These are phyloP conservation scores for Westerdykella aurantiaca DNA, from an alignment of 2,329 filamentous ascomycete genomes.

Conservation along the genomic window DNA sequence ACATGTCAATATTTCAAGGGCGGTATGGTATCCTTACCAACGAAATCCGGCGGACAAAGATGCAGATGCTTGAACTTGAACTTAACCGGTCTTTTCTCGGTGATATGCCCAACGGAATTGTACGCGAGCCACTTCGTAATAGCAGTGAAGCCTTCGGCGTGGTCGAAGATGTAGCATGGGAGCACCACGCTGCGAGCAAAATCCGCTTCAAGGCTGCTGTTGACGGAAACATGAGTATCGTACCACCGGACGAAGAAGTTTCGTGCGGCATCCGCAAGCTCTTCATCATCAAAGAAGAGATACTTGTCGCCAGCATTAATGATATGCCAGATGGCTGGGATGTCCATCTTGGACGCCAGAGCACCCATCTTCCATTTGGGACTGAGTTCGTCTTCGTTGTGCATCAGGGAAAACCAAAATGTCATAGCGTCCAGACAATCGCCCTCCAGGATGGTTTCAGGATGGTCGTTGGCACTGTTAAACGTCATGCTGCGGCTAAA, in stretches of 20 bases:
- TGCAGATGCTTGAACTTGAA: conserved; percentile 12
- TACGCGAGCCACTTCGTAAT: conserved; percentile 31
- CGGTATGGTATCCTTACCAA: conserved; percentile 10
- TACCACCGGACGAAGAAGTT: conserved; percentile 5
- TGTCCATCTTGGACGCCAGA: not conserved
- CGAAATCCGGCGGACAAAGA: conserved; percentile 12
- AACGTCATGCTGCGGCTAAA: conserved; percentile 2
- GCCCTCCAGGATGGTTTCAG: conserved; percentile 1
- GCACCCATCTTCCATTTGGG: not conserved
- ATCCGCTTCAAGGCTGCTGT: too few relatives aligned
- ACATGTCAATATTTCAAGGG: too few relatives aligned
- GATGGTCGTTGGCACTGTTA: not conserved
- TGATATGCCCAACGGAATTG: conserved; percentile 20
- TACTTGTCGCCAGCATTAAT: conserved; percentile 7
- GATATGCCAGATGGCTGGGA: conserved; percentile 5
- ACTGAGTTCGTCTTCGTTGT: conserved; percentile 1
- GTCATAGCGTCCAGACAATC: conserved; percentile 2
- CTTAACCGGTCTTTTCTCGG: conserved; percentile 18
- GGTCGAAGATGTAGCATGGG: conserved; percentile 26
- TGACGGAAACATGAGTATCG: not conserved
- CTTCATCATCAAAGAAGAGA: conserved; percentile 1
- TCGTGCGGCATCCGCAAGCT: too few relatives aligned
- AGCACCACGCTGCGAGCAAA: conserved; percentile 10
- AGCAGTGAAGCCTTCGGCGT: conserved; percentile 19
- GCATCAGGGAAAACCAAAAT: conserved; percentile 6